Evolutionary conservation across 2,329 filamentous ascomycete species (phyloP), one percentile per base, ranked within the genome.

Genomic region (Geosmithia flava): DNA sequence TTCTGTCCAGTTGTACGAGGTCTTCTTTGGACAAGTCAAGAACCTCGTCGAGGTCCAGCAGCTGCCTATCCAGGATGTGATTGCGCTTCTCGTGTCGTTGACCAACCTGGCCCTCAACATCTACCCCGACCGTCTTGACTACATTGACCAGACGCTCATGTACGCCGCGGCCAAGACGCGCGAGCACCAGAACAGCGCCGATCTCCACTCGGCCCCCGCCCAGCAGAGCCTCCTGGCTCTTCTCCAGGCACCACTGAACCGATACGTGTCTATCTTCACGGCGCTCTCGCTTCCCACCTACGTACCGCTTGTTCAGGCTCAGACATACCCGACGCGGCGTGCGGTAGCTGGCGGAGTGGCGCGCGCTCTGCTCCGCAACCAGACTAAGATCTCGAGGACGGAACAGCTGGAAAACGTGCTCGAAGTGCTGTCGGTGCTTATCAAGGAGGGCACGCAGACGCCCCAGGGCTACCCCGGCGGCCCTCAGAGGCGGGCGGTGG

Each of bases 1-100:
- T 47, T 83, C 88, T 57, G 81, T 95, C 50, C 91, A 87, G 66
- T 78, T 98, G 20, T 97, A 97, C 64, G 90, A 97, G 66, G 87
- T 97, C 51, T 98, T 97, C 73, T 95, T 97, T 60, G 84, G 89
- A 47, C 93, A 97, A 65, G 93, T 97, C 52, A 85, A 94, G 60
- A 90, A 91, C 58, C 72, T 98, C 47, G 90, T 97, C 52, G 91
- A 89, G 65, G 87, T 86, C 47, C 88, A 96, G 59, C 83, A 88
- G 55, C 74, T 98, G 47, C 85, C 90, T 1, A 91, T 98, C 54
- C 89, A 95, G 63, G 94, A 98, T 62, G 95, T 87, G 17, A 93
- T 95, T 56, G 93, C 90, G 10, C 71, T 98, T 42, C 74, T 97
- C 43, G 91, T 95, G n/a, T 98, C 93, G 4, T 74, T 98, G 41